A percentile compares a stretch with the other conserved stretches of the same genome.
phyloP scores from a whole-genome alignment of 306 rosid species.

The Trifolium subterraneum region DNA sequence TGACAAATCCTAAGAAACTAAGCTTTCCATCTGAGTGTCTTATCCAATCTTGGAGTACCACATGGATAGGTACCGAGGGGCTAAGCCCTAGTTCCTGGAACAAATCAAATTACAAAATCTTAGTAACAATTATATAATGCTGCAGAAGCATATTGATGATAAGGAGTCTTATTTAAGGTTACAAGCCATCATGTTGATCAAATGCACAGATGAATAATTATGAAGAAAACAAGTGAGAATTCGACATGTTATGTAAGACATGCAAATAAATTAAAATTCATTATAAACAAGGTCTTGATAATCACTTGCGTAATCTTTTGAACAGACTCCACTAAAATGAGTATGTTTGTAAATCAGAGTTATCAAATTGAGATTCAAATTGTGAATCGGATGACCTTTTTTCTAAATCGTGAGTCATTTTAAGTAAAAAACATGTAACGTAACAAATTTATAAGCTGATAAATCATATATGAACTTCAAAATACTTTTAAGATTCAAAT shows the following conservation, averaged over 20 bases:
- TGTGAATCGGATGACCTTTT: not conserved
- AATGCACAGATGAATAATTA: not conserved
- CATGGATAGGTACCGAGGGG: slow-evolving; percentile 82
- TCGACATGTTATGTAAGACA: not conserved
- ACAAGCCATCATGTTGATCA: not conserved
- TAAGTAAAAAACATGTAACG: not conserved
- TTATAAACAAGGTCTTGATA: not conserved
- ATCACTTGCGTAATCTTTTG: not conserved
- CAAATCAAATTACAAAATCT: slow-evolving; percentile 36
- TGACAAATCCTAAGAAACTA: slow-evolving; percentile 84
- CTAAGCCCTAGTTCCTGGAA: slow-evolving; percentile 85
- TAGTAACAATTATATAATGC: not conserved
- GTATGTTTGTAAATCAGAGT: not conserved
- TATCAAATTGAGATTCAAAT: not conserved
- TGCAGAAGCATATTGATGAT: slow-evolving; percentile 7
- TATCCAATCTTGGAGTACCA: slow-evolving; percentile 93
- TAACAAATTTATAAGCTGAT: not conserved
- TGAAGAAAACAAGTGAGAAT: not conserved
- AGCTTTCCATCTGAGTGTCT: slow-evolving; percentile 88
- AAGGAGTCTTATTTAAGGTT: not conserved
- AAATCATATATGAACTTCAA: not conserved
- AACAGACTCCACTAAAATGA: slow-evolving; percentile 4
- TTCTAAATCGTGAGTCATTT: not conserved
- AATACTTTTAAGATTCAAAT: not conserved
- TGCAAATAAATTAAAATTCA: not conserved